phyloP scores from a whole-genome alignment of 495 filamentous ascomycete genomes.

The Penicillium cosmopolitanum region DNA sequence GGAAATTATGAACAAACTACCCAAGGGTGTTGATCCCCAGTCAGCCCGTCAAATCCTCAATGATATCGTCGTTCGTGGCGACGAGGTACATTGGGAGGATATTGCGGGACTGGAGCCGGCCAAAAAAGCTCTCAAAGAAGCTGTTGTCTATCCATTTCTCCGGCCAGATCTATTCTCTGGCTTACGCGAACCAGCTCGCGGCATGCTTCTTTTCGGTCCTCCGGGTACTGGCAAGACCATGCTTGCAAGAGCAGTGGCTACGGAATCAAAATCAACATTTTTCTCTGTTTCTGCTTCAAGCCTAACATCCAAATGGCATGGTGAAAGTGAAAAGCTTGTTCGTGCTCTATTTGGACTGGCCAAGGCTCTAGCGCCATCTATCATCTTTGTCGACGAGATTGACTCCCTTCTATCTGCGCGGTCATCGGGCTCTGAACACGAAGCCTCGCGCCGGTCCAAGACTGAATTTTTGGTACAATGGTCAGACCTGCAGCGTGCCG shows the following conservation, averaged over 20 bases:
- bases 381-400: constrained; percentile 99
- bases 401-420: constrained; percentile 90
- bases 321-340: constrained; percentile 96
- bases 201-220: constrained; percentile 96
- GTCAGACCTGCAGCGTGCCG: constrained; percentile 90
- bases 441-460: constrained; percentile 92
- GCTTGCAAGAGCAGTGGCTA: constrained; percentile 93
- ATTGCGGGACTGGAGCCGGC: constrained; percentile 89
- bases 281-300: constrained; percentile 96
- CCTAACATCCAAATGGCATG: constrained; percentile 93
- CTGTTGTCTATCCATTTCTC: constrained; percentile 96
- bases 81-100: constrained; percentile 94
- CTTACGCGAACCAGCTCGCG: constrained; percentile 88
- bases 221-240: constrained; percentile 98
- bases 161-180: constrained; percentile 96
- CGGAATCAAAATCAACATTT: constrained; percentile 93
- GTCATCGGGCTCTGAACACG: constrained; percentile 83
- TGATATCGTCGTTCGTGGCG: constrained; percentile 93
- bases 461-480: constrained; percentile 98
- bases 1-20: constrained; percentile 72
- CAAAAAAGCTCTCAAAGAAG: constrained; percentile 92
- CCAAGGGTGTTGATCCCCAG: constrained; percentile 75
- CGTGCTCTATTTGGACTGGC: constrained; percentile 89
- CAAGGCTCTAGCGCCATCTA: constrained; percentile 87
- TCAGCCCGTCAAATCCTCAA: constrained; percentile 92